A percentile compares a stretch with the other conserved stretches of the same genome.
These are phyloP conservation scores for Colletotrichum liaoningense DNA, from an alignment of 2,329 filamentous ascomycete genomes.

Conservation along the genomic window DNA sequence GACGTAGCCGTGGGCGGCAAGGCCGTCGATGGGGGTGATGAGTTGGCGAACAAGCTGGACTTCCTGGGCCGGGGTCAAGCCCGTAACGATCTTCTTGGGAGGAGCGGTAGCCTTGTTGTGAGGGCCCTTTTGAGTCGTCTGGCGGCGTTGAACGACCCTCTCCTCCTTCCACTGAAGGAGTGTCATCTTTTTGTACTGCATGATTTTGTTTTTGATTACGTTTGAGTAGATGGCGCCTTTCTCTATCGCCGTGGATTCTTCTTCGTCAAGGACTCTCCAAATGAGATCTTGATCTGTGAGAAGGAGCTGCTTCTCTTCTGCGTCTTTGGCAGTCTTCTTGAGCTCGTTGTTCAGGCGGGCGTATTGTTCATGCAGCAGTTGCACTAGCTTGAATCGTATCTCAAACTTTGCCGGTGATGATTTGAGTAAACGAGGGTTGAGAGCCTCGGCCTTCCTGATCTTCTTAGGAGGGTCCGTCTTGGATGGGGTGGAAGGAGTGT, in stretches of 20 bases:
- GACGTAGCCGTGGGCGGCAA: conserved; percentile 83
- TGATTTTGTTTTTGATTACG: conserved; percentile 83
- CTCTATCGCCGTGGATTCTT: conserved; percentile 78
- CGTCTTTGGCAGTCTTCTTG: conserved; percentile 60
- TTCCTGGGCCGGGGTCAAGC: conserved; percentile 76
- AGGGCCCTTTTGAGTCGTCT: conserved; percentile 42
- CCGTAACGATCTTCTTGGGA: conserved; percentile 73
- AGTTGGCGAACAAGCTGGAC: conserved; percentile 71
- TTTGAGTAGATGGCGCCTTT: conserved; percentile 82
- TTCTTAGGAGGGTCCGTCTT: conserved; percentile 32
- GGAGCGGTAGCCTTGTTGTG: conserved; percentile 47
- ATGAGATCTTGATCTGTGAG: conserved; percentile 76
- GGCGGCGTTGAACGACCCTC: conserved; percentile 47
- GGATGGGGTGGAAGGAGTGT: conserved; percentile 23
- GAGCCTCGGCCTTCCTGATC: conserved; percentile 58
- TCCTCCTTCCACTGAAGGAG: conserved; percentile 78
- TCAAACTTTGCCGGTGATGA: conserved; percentile 67
- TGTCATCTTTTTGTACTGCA: conserved; percentile 80
- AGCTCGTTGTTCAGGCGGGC: conserved; percentile 74
- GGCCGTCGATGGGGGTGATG: conserved; percentile 69
- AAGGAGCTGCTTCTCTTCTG: conserved; percentile 63
- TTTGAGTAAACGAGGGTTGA: conserved; percentile 76
- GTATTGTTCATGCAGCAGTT: conserved; percentile 74
- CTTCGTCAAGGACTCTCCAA: conserved; percentile 77
- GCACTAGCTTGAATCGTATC: conserved; percentile 67